Evolutionary conservation across 345 rosid genomes (phyloP).

Genomic region (Gossypium australe): DNA sequence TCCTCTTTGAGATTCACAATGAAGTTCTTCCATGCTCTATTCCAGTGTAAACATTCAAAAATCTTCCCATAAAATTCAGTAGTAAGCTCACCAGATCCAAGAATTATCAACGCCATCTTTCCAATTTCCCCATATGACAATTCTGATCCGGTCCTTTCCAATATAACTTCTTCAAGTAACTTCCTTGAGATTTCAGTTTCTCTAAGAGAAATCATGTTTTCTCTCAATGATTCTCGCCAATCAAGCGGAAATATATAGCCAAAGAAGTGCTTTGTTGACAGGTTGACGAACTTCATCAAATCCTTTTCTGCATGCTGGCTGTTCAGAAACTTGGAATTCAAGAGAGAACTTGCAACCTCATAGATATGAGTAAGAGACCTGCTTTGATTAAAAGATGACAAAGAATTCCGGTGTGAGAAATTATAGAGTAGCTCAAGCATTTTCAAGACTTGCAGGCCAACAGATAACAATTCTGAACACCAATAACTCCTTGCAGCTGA

Average conservation of each 20-base stretch:
- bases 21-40: constrained; percentile 30
- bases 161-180: constrained; percentile 20
- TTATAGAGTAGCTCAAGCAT: constrained; percentile 24
- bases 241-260: constrained; percentile 30
- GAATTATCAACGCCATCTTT: constrained; percentile 26
- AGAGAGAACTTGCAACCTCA: constrained; percentile 33
- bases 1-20: constrained; percentile 15
- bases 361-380: constrained; percentile 21
- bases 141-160: background rate
- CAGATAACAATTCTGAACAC: constrained; percentile 31
- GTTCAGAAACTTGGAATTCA: constrained; percentile 11
- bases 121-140: constrained; percentile 40
- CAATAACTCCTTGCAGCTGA: constrained; percentile 30
- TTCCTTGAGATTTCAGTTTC: constrained; percentile 20
- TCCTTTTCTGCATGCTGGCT: background rate
- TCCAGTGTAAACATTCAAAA: constrained; percentile 5
- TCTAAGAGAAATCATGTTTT: constrained; percentile 30
- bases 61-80: constrained; percentile 10
- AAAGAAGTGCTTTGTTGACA: constrained; percentile 16
- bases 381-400: constrained; percentile 19
- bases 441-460: constrained; percentile 31
- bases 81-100: constrained; percentile 30
- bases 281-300: constrained; percentile 12
- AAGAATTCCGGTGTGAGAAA: constrained; percentile 5
- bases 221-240: constrained; percentile 27